Evolutionary conservation across 1,284 basidiomycete species (phyloP).

Genomic region (Ceratobasidium theobromae): DNA sequence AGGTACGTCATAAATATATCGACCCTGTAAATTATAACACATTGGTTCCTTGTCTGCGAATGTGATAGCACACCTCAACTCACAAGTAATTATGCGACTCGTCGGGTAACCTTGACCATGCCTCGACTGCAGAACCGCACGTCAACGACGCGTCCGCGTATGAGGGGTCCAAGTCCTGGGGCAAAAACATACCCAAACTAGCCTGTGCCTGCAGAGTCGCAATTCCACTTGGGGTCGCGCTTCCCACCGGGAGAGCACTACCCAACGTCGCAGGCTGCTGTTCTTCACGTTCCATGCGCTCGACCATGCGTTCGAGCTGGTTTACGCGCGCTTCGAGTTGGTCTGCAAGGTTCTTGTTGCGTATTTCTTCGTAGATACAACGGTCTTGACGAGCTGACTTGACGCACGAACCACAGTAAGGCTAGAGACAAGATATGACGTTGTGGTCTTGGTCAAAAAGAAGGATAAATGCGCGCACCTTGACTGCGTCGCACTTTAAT

Average conservation of each 20-base stretch:
- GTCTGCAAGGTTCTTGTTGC: slow-evolving; percentile 27
- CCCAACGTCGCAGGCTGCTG: too few relatives aligned
- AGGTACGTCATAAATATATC: slow-evolving; percentile 32
- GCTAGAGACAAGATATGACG: background rate
- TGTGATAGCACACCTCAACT: too few relatives aligned
- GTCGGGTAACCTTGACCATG: slow-evolving; percentile 9
- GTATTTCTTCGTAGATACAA: slow-evolving; percentile 24
- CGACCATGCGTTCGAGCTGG: slow-evolving; percentile 27
- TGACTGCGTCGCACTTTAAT: slow-evolving; percentile 32
- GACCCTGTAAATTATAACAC: slow-evolving; percentile 14
- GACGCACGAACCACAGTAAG: slow-evolving; percentile 16
- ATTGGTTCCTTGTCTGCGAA: background rate
- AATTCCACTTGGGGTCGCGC: background rate
- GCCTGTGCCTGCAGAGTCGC: background rate
- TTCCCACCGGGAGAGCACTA: background rate
- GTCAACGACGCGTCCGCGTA: background rate
- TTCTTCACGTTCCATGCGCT: slow-evolving; percentile 26
- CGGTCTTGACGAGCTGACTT: slow-evolving; percentile 13
- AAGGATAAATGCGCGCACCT: background rate
- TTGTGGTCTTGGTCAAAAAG: background rate
- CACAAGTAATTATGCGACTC: slow-evolving; percentile 21
- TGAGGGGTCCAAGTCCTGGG: background rate
- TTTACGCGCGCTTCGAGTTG: slow-evolving; percentile 22
- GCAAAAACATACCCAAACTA: background rate
- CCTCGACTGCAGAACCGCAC: slow-evolving; percentile 9